Conservation (phyloP, 1,284 basidiomycete genomes). For the Erythrobasidium hasegawianum region DNA sequence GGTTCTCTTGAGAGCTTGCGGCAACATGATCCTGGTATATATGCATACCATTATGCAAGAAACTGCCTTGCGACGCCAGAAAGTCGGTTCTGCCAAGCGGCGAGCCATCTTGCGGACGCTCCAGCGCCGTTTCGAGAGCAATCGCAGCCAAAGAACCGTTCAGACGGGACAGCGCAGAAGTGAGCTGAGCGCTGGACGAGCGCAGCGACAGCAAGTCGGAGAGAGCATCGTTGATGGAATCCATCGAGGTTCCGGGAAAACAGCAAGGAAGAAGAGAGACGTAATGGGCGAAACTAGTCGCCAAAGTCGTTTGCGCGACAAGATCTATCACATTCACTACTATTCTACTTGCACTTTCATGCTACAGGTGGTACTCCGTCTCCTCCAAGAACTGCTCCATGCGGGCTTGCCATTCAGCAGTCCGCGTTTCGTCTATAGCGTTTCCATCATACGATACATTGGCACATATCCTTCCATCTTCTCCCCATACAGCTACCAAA, state of each 20-base stretch:
- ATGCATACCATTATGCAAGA: slow-evolving; percentile 11
- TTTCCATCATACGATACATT: slow-evolving; percentile 26
- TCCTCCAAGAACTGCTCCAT: slow-evolving; percentile 17
- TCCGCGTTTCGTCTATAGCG: slow-evolving; percentile 3
- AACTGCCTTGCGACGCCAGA: slow-evolving; percentile 16
- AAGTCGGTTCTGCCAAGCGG: slow-evolving; percentile 3
- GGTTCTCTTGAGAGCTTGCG: neutral
- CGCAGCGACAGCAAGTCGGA: slow-evolving; percentile 26
- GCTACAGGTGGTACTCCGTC: no score
- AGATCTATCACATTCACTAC: no score
- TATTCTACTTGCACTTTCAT: no score
- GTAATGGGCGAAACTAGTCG: no score
- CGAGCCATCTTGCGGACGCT: slow-evolving; percentile 11
- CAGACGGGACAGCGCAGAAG: slow-evolving; percentile 11
- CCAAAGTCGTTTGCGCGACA: no score
- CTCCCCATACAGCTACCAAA: slow-evolving; percentile 21
- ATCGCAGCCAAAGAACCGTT: slow-evolving; percentile 9
- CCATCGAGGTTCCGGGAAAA: slow-evolving; percentile 1
- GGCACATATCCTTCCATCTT: slow-evolving; percentile 21
- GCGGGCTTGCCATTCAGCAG: slow-evolving; percentile 6
- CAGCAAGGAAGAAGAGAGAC: neutral
- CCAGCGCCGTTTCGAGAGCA: slow-evolving; percentile 7
- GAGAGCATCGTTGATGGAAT: slow-evolving; percentile 5
- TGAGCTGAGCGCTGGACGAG: slow-evolving; percentile 15
- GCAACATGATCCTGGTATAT: neutral